Base-by-base conservation (phyloP, 1,284 basidiomycete genomes). In the Tausonia pullulans region DNA sequence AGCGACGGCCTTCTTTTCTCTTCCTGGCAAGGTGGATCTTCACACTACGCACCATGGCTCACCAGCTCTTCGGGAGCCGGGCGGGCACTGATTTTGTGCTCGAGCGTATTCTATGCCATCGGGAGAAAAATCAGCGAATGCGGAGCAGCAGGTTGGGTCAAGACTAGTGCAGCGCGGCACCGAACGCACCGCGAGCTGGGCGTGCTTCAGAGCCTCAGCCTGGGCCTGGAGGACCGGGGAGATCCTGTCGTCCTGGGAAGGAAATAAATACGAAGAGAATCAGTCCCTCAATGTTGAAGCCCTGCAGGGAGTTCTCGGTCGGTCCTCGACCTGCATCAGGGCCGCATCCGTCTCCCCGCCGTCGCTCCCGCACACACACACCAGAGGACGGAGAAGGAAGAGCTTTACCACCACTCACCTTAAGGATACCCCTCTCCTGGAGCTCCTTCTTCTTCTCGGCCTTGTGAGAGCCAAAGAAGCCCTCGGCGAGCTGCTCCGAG, bases 341-440 rank as follows among this genome's bases (percentile, higher is more conserved):
- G 27, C 27, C 27, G 27, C 27, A 27, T 27, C 27, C 27, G 27
- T 27, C 27, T 27, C 27, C 27, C 27, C 27, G 27, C 27, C 27
- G 27, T 27, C 27, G 27, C 1, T 27, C 27, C 27, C 27, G 27
- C 27, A 27, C 27, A 27, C 27, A 27, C 27, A 27, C 27, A 27
- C 27, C 27, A 27, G 27, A 27, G 27, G 27, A 2, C 27, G 27
- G 27, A 27, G 27, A 27, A 27, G 27, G 27, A 27, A 27, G 27
- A 27, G 27, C 27, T 27, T 27, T 27, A 27, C 27, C 0, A 14
- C 53, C 5, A 71, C 78, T 63, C 67, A 83, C 86, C 77, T 88
- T 88, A 67, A 89, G 80, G 67, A 89, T 88, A 71, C 87, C 87
- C 69, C 84, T 82, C 58, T 85, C 83, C 67, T 87, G 79, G 53